Conservation (phyloP, 176 grass and related monocot genomes). For the Oryza officinalis region DNA sequence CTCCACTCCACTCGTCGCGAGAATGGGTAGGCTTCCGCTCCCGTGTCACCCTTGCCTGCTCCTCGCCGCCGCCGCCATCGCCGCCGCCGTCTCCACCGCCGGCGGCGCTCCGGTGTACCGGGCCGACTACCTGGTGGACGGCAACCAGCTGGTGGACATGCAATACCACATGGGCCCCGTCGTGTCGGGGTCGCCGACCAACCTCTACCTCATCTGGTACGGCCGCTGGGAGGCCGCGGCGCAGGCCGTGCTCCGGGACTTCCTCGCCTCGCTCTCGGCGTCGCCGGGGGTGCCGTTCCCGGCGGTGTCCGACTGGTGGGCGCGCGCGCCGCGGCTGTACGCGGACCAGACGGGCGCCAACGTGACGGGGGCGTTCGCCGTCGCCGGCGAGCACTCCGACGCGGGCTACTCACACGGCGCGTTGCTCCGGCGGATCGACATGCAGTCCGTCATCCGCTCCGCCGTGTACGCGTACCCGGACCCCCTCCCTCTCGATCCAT, state of each 20-base stretch:
- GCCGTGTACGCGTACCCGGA: slow-evolving; percentile 49
- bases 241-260: slow-evolving; percentile 75
- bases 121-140: slow-evolving; percentile 50
- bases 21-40: slow-evolving; percentile 40
- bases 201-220: slow-evolving; percentile 92
- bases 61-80: neutral
- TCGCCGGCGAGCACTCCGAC: slow-evolving; percentile 68
- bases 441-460: slow-evolving; percentile 74
- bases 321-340: slow-evolving; percentile 60
- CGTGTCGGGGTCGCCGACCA: slow-evolving; percentile 54
- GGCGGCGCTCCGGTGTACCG: slow-evolving; percentile 42
- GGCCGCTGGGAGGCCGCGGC: slow-evolving; percentile 62
- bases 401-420: slow-evolving; percentile 63
- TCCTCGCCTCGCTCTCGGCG: slow-evolving; percentile 68
- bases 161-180: slow-evolving; percentile 92
- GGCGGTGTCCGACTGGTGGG: slow-evolving; percentile 75
- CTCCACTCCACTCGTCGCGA: slow-evolving; percentile 19
- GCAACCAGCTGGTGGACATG: slow-evolving; percentile 65
- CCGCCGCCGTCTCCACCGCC: neutral
- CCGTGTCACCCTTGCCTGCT: no score
- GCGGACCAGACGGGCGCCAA: slow-evolving; percentile 75
- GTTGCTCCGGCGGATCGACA: slow-evolving; percentile 54
- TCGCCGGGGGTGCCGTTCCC: slow-evolving; percentile 43
- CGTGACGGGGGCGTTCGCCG: slow-evolving; percentile 50
- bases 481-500: slow-evolving; percentile 63